Conservation (phyloP, 305 asterid species). For the Fraxinus baroniana region DNA sequence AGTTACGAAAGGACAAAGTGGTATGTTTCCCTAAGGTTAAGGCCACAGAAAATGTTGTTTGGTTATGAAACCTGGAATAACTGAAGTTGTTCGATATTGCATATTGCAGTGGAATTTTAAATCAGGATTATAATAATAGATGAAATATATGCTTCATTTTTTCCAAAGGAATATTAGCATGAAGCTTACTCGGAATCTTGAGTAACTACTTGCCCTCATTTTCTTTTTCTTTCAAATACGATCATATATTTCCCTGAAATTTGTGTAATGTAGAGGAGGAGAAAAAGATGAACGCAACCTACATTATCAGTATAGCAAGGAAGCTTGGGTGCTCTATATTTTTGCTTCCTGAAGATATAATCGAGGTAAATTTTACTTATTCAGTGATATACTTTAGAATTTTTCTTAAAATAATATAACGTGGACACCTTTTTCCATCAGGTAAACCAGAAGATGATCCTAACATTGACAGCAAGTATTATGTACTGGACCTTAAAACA, state of each 20-base stretch:
- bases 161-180: neutral
- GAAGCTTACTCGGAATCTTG: neutral
- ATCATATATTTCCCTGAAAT: neutral
- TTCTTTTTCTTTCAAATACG: neutral
- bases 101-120: neutral
- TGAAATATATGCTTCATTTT: too few relatives aligned
- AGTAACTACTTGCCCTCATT: neutral
- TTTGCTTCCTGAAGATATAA: conserved; percentile 90
- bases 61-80: neutral
- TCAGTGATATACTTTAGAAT: neutral
- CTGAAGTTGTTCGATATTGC: neutral
- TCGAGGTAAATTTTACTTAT: conserved; percentile 26
- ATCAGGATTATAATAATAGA: neutral
- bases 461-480: conserved; percentile 80
- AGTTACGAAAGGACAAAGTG: conserved; percentile 81
- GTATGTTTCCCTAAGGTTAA: conserved; percentile 51
- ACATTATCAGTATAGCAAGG: conserved; percentile 89
- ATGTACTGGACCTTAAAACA: conserved; percentile 90
- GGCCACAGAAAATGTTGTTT: too few relatives aligned
- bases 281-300: conserved; percentile 89
- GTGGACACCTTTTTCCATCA: conserved; percentile 14
- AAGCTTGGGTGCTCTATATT: conserved; percentile 95
- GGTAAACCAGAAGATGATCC: conserved; percentile 97
- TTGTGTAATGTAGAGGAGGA: conserved; percentile 62
- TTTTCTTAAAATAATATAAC: neutral